Percentiles rank a stretch among this genome's conserved stretches.
phyloP scores from a whole-genome alignment of 208 protist species.

The Angomonas deanei region DNA sequence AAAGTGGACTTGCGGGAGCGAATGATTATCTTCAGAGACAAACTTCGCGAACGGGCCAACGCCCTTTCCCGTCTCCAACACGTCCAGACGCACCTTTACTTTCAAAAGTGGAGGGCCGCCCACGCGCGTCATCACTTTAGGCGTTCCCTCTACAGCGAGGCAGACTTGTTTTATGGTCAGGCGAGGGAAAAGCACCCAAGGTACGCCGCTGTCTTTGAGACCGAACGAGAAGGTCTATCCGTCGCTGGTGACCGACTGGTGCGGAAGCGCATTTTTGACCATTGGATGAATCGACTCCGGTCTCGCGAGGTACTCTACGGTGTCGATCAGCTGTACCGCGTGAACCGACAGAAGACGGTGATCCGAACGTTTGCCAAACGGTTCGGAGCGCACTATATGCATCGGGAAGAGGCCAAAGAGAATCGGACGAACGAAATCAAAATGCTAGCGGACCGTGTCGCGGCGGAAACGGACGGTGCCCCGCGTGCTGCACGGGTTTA shows the following conservation, averaged over 20 bases:
- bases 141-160: conserved; percentile 7
- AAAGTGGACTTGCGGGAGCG: not conserved
- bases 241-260: not conserved
- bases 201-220: not conserved
- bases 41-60: not conserved
- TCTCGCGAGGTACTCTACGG: not conserved
- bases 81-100: conserved; percentile 1
- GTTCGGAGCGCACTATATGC: not conserved
- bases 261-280: not conserved
- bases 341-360: not conserved
- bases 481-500: not conserved
- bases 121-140: conserved; percentile 9
- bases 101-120: not conserved
- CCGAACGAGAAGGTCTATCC: not conserved
- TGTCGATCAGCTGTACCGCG: not conserved
- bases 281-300: not conserved
- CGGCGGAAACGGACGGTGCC: not conserved
- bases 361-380: not conserved
- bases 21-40: not conserved
- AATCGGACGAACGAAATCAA: too few species aligned
- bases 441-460: too few species aligned
- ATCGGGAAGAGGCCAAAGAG: not conserved
- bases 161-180: not conserved
- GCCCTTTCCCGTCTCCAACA: not conserved
- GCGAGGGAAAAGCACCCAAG: not conserved